Evolutionary conservation across 495 filamentous ascomycete genomes (phyloP), one percentile per base, ranked within the genome.

Genomic region (Lophiotrema nucula): DNA sequence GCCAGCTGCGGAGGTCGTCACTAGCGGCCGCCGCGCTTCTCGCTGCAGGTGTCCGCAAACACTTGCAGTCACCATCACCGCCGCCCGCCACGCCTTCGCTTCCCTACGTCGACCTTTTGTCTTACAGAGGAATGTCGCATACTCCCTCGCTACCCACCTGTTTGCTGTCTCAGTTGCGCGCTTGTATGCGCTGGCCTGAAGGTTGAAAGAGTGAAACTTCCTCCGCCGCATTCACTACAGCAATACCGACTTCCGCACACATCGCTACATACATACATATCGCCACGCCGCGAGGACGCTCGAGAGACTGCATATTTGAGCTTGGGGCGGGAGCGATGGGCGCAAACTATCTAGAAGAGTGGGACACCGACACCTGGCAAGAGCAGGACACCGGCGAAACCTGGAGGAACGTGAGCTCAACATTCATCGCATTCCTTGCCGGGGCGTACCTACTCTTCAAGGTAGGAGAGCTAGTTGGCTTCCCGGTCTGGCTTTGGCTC

Each of bases 111-210:
- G 25, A 1, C 23, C 11, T 19, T 24, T 44, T 65, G 55, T 53
- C 55, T 50, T n/a, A n/a, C n/a, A n/a, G n/a, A n/a, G n/a, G n/a
- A n/a, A 66, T 66, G 63, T 60, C 63, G 63, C 47, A 60, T 47
- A 58, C 52, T 41, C 49, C 28, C 13, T 44, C 25, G 23, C 33
- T 41, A 28, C 37, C 25, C 8, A 10, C 24, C 19, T 43, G 63
- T 58, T 62, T 62, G 63, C 48, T 42, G 16, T 18, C 13, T 50
- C 27, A 18, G 21, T 45, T 21, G 19, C 21, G 43, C 21, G 26
- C 45, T 13, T 53, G 22, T 27, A 48, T 56, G 48, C 58, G 63
- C 58, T 61, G 58, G 63, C 63, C 63, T 11, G 53, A 61, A 49
- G 58, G 63, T 24, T 61, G 52, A 53, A 43, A 8, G 5, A 12